phyloP scores from a whole-genome alignment of 371 early-diverging fungal species.

The Saksenaea oblongispora region DNA sequence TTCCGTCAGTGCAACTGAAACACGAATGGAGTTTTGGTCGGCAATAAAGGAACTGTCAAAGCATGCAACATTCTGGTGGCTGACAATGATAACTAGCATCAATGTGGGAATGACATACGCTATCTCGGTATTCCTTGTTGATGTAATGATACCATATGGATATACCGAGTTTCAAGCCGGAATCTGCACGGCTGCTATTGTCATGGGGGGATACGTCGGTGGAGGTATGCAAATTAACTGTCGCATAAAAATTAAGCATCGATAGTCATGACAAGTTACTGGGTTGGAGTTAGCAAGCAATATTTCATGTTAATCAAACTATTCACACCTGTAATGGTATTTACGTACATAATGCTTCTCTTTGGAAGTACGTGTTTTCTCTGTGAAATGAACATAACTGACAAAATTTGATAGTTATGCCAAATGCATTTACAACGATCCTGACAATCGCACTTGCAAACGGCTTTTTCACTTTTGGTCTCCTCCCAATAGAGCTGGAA shows the following conservation, averaged over 20 bases:
- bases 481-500: constrained; percentile 38
- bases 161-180: constrained; percentile 41
- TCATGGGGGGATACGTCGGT: constrained; percentile 31
- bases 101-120: constrained; percentile 36
- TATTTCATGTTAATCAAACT: constrained; percentile 38
- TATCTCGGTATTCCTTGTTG: constrained; percentile 27
- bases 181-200: constrained; percentile 21
- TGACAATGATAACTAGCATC: constrained; percentile 19
- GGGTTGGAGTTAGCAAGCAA: constrained; percentile 33
- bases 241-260: neutral
- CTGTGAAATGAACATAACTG: neutral
- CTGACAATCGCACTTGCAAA: constrained; percentile 22
- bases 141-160: constrained; percentile 36
- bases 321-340: constrained; percentile 31
- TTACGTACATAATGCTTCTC: constrained; percentile 33
- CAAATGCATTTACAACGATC: constrained; percentile 26
- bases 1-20: constrained; percentile 20
- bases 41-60: constrained; percentile 19
- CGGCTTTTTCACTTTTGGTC: constrained; percentile 39
- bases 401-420: neutral
- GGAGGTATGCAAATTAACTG: constrained; percentile 12
- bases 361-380: constrained; percentile 32
- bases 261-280: constrained; percentile 30
- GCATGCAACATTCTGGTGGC: constrained; percentile 28
- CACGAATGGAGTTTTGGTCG: constrained; percentile 23